These are phyloP conservation scores for Yamadazyma spencermartinsiae DNA, from an alignment of 1,139 yeast species.

Conservation along the genomic window DNA sequence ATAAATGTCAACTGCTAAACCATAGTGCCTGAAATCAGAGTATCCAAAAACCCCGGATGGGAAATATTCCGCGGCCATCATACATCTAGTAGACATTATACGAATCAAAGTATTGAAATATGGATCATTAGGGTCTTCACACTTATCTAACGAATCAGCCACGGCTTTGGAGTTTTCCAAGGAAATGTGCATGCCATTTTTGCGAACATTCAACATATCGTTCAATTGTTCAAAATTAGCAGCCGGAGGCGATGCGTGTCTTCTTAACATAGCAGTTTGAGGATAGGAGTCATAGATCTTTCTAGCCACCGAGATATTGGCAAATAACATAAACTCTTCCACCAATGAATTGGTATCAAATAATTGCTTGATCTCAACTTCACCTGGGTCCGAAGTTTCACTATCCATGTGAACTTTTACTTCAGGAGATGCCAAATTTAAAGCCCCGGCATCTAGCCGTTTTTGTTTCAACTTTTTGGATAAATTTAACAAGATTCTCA, in stretches of 20 bases:
- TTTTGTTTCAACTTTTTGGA: slow-evolving; percentile 84
- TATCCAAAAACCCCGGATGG: slow-evolving; percentile 90
- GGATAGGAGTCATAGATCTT: slow-evolving; percentile 92
- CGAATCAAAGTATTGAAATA: slow-evolving; percentile 92
- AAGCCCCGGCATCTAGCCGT: slow-evolving; percentile 92
- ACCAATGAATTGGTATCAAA: slow-evolving; percentile 93
- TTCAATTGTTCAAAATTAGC: slow-evolving; percentile 87
- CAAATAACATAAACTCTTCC: slow-evolving; percentile 97
- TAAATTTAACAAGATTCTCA: slow-evolving; percentile 74
- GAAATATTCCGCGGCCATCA: slow-evolving; percentile 99
- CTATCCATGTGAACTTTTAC: slow-evolving; percentile 96
- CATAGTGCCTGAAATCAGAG: slow-evolving; percentile 95
- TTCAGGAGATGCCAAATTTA: slow-evolving; percentile 96
- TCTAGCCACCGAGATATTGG: slow-evolving; percentile 93
- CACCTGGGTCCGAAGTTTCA: slow-evolving; percentile 96
- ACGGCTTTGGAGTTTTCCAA: slow-evolving; percentile 86
- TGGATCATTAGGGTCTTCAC: slow-evolving; percentile 78
- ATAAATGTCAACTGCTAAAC: slow-evolving; percentile 94
- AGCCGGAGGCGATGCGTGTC: slow-evolving; percentile 96
- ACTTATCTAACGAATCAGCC: slow-evolving; percentile 90
- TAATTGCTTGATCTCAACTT: slow-evolving; percentile 86
- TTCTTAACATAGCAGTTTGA: slow-evolving; percentile 96
- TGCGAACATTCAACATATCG: slow-evolving; percentile 85
- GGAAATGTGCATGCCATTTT: slow-evolving; percentile 70
- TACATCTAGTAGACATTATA: slow-evolving; percentile 97